Conservation (phyloP, 2,329 filamentous ascomycete species). For the Epichloe sylvatica region DNA sequence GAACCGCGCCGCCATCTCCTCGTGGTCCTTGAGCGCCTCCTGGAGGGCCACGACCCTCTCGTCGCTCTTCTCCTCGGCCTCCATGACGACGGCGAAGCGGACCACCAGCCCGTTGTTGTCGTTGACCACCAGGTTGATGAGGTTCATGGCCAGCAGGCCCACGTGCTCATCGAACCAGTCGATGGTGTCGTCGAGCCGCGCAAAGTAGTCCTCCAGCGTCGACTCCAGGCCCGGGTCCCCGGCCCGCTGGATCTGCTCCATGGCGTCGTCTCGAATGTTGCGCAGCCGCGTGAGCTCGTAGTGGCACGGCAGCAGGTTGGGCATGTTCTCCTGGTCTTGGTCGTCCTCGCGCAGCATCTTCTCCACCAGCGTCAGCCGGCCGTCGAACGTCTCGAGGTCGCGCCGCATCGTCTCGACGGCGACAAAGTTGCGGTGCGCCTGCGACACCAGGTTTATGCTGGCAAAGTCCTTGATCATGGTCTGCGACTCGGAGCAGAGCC, state of each 20-base stretch:
- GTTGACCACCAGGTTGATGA: conserved; percentile 73
- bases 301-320: conserved; percentile 77
- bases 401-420: conserved; percentile 86
- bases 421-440: conserved; percentile 92
- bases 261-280: conserved; percentile 89
- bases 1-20: conserved; percentile 84
- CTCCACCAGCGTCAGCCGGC: conserved; percentile 62
- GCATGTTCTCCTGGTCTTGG: conserved; percentile 74
- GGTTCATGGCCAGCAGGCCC: conserved; percentile 72
- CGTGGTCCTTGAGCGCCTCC: conserved; percentile 89
- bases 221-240: conserved; percentile 60
- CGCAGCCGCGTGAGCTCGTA: conserved; percentile 83
- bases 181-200: conserved; percentile 70
- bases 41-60: conserved; percentile 81
- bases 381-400: conserved; percentile 77
- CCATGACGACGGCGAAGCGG: conserved; percentile 78
- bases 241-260: conserved; percentile 81
- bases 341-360: conserved; percentile 71
- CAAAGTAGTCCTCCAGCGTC: conserved; percentile 83
- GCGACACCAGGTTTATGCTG: conserved; percentile 79
- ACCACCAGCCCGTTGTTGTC: conserved; percentile 86
- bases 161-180: conserved; percentile 95
- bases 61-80: conserved; percentile 94
- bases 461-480: conserved; percentile 95
- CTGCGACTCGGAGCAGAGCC: conserved; percentile 90